A percentile compares a stretch with the other conserved stretches of the same genome.
Conservation (phyloP, 2,329 filamentous ascomycete genomes). For the Aspergillus phoenicis region DNA sequence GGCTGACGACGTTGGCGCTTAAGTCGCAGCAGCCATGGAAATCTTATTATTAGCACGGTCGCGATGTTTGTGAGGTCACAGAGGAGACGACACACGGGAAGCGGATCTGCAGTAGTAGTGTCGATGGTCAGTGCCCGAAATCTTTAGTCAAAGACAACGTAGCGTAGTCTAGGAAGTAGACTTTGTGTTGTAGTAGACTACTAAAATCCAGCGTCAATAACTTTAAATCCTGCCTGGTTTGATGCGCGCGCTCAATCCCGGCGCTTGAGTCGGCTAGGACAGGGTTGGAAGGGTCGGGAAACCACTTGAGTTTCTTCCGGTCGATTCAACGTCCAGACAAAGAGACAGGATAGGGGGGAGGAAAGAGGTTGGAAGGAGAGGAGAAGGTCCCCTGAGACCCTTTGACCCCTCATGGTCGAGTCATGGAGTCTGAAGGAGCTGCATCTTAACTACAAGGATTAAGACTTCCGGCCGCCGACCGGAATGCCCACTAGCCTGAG, state of each 20-base stretch:
- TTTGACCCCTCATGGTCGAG: background rate
- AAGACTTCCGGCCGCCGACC: conserved; percentile 6
- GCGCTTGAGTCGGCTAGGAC: background rate
- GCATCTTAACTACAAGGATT: background rate
- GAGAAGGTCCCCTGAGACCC: background rate
- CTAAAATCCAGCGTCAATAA: conserved; percentile 9
- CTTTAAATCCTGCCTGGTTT: conserved; percentile 18
- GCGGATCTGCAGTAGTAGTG: background rate
- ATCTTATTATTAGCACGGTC: conserved; percentile 7
- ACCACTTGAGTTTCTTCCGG: background rate
- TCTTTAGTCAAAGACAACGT: conserved; percentile 1
- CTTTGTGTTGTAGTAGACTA: too few species aligned
- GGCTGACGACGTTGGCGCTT: conserved; percentile 12
- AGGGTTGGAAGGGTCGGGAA: background rate
- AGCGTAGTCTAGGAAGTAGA: background rate
- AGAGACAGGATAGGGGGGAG: background rate
- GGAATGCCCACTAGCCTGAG: conserved; percentile 7
- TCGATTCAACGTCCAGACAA: background rate
- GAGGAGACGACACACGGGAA: background rate
- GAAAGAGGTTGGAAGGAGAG: background rate
- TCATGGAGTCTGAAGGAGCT: background rate
- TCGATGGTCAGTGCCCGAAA: conserved; percentile 8
- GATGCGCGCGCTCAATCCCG: conserved; percentile 1
- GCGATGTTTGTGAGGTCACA: background rate
- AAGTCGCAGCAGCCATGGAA: conserved; percentile 5